phyloP scores from a whole-genome alignment of 345 rosid genomes.

The Toxicodendron radicans region DNA sequence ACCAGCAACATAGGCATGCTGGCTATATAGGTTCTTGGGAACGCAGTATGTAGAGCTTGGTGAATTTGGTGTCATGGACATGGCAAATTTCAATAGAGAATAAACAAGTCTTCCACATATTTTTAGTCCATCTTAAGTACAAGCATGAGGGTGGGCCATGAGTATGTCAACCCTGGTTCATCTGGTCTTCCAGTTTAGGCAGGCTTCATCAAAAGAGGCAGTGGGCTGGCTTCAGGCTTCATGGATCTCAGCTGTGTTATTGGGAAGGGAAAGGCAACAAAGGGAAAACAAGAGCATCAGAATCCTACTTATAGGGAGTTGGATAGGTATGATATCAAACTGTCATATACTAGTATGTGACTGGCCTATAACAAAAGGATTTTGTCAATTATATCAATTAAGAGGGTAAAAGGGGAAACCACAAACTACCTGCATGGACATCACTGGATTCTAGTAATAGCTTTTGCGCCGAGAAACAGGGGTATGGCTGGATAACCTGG shows the following conservation, averaged over 20 bases:
- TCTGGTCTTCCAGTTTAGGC: slow-evolving; percentile 91
- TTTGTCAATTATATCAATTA: slow-evolving; percentile 16
- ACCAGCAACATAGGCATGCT: slow-evolving; percentile 45
- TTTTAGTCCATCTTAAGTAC: slow-evolving; percentile 67
- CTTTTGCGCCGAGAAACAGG: slow-evolving; percentile 81
- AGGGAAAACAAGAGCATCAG: slow-evolving; percentile 76
- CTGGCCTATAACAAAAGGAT: slow-evolving; percentile 35
- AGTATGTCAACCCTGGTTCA: slow-evolving; percentile 68
- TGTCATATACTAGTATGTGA: slow-evolving; percentile 34
- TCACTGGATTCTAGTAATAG: slow-evolving; percentile 65
- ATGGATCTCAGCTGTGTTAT: slow-evolving; percentile 82
- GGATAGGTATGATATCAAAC: slow-evolving; percentile 56
- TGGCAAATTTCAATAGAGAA: slow-evolving; percentile 45
- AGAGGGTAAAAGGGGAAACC: slow-evolving; percentile 22
- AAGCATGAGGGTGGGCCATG: slow-evolving; percentile 79
- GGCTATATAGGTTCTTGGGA: slow-evolving; percentile 59
- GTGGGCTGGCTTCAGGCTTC: slow-evolving; percentile 95
- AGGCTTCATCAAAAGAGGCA: slow-evolving; percentile 80
- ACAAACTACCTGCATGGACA: slow-evolving; percentile 50
- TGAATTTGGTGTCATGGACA: slow-evolving; percentile 53
- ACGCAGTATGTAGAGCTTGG: slow-evolving; percentile 57
- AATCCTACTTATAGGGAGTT: slow-evolving; percentile 55
- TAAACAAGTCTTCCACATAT: slow-evolving; percentile 45
- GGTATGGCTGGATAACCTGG: slow-evolving; percentile 86
- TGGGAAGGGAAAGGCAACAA: slow-evolving; percentile 77